Evolutionary conservation across 208 protist species (phyloP).

Genomic region (Trypanosoma congolense): DNA sequence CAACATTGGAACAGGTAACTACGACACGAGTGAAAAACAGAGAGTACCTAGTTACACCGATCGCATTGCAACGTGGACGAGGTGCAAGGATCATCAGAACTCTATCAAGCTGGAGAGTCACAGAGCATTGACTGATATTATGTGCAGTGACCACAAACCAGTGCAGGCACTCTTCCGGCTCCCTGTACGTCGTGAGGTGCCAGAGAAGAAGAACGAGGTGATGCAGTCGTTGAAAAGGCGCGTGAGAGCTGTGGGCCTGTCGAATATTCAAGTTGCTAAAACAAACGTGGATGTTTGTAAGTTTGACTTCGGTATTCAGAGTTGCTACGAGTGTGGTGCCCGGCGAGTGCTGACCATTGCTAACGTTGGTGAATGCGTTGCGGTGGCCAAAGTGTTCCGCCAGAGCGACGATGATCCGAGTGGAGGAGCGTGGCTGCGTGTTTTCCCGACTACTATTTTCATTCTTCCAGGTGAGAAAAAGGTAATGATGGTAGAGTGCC

Average conservation of each 20-base stretch:
- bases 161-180: conserved; percentile 58
- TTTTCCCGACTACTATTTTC: conserved; percentile 46
- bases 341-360: conserved; percentile 37
- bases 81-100: conserved; percentile 30
- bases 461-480: conserved; percentile 67
- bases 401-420: conserved; percentile 28
- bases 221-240: conserved; percentile 40
- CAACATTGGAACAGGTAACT: conserved; percentile 81
- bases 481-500: conserved; percentile 51
- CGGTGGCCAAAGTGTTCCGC: conserved; percentile 58
- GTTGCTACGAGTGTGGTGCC: conserved; percentile 46
- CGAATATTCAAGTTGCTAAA: conserved; percentile 39
- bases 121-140: conserved; percentile 42
- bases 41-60: conserved; percentile 89
- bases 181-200: conserved; percentile 63
- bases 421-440: conserved; percentile 70
- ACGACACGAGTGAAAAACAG: conserved; percentile 91
- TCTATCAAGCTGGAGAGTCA: conserved; percentile 42
- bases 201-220: conserved; percentile 43
- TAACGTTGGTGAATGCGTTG: conserved; percentile 71
- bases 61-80: conserved; percentile 70
- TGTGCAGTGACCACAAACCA: conserved; percentile 83
- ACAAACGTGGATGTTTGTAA: conserved; percentile 26
- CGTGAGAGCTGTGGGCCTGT: conserved; percentile 35
- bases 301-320: conserved; percentile 60